Percentiles rank a stretch among this genome's conserved stretches.
These are phyloP conservation scores for Schizothecium vesticola DNA, from an alignment of 495 filamentous ascomycete species.

Conservation along the genomic window DNA sequence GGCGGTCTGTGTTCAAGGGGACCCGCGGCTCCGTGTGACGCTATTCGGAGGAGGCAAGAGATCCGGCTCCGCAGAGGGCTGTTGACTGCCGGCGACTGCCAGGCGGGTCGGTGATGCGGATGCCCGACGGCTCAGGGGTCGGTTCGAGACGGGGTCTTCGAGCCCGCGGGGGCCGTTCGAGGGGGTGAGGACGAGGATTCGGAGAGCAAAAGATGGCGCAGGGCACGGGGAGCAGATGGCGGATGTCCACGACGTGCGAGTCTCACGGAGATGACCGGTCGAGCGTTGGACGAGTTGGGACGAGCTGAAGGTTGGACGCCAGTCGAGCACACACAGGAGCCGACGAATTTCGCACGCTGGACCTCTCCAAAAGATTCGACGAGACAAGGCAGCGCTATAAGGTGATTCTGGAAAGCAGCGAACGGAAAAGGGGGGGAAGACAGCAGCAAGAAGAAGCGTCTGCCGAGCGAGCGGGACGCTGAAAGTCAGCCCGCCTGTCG, in stretches of 20 bases:
- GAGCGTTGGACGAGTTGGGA: not conserved
- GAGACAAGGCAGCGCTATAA: not conserved
- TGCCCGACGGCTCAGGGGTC: not conserved
- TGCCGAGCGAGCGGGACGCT: conserved; percentile 1
- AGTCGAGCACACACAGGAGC: not conserved
- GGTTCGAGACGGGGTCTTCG: not conserved
- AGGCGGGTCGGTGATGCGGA: not conserved
- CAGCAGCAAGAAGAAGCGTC: not conserved
- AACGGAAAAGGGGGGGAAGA: not conserved
- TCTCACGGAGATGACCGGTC: not conserved
- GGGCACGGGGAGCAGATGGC: not conserved
- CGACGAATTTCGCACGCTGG: not conserved
- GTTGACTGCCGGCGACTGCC: not conserved
- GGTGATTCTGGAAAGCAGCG: not conserved
- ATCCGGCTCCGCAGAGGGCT: not conserved
- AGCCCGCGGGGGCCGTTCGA: not conserved
- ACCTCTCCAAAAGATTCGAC: not conserved
- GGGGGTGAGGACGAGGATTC: not conserved
- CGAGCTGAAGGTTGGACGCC: not conserved
- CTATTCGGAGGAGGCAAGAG: not conserved
- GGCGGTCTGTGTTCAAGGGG: not conserved
- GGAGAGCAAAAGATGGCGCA: not conserved
- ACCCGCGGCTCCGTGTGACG: not conserved
- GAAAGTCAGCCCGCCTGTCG: not conserved
- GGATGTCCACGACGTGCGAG: not conserved